Evolutionary conservation across 176 grass and related monocot genomes (phyloP).

Genomic region (Oryza meyeriana): DNA sequence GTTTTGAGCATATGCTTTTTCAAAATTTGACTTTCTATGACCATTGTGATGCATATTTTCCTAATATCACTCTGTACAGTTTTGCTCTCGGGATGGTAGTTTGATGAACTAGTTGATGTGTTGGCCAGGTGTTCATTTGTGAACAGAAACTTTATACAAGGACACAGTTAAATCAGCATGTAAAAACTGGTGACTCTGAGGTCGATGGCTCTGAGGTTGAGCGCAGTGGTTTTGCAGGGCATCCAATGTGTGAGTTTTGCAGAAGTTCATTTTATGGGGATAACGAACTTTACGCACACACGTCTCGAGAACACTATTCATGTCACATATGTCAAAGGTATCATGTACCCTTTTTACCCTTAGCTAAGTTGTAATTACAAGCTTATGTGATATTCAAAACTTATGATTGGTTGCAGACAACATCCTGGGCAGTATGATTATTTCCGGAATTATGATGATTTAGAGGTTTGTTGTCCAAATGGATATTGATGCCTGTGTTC

Average conservation of each 20-base stretch:
- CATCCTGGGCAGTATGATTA: slow-evolving; percentile 82
- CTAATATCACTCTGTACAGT: background rate
- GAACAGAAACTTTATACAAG: slow-evolving; percentile 95
- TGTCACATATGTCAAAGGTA: slow-evolving; percentile 93
- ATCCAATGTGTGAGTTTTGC: slow-evolving; percentile 81
- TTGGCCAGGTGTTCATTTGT: slow-evolving; percentile 81
- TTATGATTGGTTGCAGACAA: slow-evolving; percentile 55
- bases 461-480: slow-evolving; percentile 60
- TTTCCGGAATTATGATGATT: slow-evolving; percentile 77
- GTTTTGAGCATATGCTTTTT: background rate
- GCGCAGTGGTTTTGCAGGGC: slow-evolving; percentile 80
- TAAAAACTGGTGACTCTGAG: slow-evolving; percentile 81
- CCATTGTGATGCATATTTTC: background rate
- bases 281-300: slow-evolving; percentile 87
- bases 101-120: background rate
- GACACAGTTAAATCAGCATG: slow-evolving; percentile 70
- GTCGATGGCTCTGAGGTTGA: slow-evolving; percentile 95
- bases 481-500: background rate
- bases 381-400: background rate
- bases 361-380: background rate
- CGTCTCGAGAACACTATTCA: slow-evolving; percentile 72
- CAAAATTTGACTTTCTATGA: background rate
- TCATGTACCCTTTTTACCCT: background rate
- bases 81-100: background rate
- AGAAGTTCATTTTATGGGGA: slow-evolving; percentile 84